Conservation (phyloP, 805 yeast species). For the Maudiozyma barnettii region DNA sequence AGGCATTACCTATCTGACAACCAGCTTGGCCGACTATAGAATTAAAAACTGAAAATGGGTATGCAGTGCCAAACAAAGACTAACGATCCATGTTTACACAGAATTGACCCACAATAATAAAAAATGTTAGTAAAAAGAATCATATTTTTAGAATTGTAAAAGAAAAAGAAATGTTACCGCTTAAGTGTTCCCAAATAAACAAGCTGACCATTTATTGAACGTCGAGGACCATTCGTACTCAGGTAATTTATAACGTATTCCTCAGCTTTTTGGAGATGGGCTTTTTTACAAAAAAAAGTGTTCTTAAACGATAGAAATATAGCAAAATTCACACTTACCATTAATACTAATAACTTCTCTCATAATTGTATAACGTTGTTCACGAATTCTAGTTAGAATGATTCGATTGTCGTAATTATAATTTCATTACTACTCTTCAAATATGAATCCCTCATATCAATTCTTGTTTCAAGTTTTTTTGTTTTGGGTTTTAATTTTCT, state of each 20-base stretch:
- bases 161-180: too few species aligned
- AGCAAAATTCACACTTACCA: constrained; percentile 9
- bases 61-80: not conserved
- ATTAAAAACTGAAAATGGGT: not conserved
- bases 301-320: not conserved
- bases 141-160: too few species aligned
- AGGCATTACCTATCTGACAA: constrained; percentile 97
- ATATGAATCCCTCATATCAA: too few species aligned
- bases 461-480: not conserved
- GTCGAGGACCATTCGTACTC: too few species aligned
- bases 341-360: constrained; percentile 90
- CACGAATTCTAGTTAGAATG: too few species aligned
- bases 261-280: not conserved
- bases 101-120: not conserved
- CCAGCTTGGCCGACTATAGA: constrained; percentile 73
- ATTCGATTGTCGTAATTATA: too few species aligned
- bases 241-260: too few species aligned
- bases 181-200: too few species aligned
- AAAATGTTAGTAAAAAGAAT: not conserved
- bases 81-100: not conserved
- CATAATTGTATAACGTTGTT: constrained; percentile 34
- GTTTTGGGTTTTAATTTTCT: not conserved
- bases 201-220: too few species aligned
- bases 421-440: too few species aligned
- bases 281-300: not conserved